Base-by-base conservation (phyloP, 2,329 filamentous ascomycete genomes). In the Didymella exigua region DNA sequence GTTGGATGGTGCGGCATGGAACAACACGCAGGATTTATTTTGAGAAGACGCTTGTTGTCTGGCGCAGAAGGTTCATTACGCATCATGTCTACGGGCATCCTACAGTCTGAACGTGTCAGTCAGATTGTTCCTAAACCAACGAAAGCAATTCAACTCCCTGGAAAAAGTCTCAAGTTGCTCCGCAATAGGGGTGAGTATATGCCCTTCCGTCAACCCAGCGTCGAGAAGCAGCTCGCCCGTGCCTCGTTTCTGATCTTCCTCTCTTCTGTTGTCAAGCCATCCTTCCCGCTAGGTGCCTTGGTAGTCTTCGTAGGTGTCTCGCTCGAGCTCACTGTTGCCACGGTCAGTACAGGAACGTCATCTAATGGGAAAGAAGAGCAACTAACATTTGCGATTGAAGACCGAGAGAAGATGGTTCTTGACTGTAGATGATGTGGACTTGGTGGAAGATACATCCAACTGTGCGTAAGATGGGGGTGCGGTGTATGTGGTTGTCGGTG, bases 1-100 rank as follows among this genome's bases (percentile, higher is more conserved):
- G 72, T 33, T 75, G 46, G 71, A 75, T 57, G 69, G 72, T 43
- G 71, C 70, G n/a, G 71, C 71, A 16, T 73, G 69, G 70, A 72
- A 65, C 44, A 73, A 71, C 45, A 66, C 65, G 7, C 41, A 63
- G 47, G 60, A 65, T 37, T 40, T 62, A 24, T 65, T 60, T 31
- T 64, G 33, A 53, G 24, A 13, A 18, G 5, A 9, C 13, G 13
- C 34, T 16, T 29, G 16, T 13, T 6, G 6, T 2, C 8, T 10
- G 8, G 18, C 30, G 1, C 30, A 16, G n/a, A 21, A 18, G 16
- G 4, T 18, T 2, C 13, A 26, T 27, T 16, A 42, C 26, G 29
- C n/a, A 36, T 27, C 27, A 33, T 1, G 13, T 11, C 30, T 37
- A 14, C 5, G 24, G 13, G 27, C 5, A 7, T 19, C 26, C 8